A percentile compares a stretch with the other conserved stretches of the same genome.
phyloP scores from a whole-genome alignment of 2,329 filamentous ascomycete genomes.

The Blastomyces percursus region DNA sequence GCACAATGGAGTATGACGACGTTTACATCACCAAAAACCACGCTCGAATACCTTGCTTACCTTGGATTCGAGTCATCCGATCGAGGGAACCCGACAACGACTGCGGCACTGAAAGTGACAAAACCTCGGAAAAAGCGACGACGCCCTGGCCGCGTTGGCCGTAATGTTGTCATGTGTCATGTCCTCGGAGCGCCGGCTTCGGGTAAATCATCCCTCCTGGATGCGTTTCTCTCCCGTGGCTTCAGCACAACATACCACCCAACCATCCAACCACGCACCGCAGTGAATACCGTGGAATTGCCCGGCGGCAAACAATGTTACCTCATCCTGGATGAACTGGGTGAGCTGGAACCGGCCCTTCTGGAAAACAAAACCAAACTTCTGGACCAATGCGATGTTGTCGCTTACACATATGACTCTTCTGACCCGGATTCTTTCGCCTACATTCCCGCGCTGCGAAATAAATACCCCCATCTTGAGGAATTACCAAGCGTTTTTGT shows the following conservation, averaged over 20 bases:
- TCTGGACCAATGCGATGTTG: conserved; percentile 79
- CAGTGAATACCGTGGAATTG: conserved; percentile 92
- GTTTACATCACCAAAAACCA: conserved; percentile 89
- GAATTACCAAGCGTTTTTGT: conserved; percentile 86
- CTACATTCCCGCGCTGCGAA: conserved; percentile 72
- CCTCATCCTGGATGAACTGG: conserved; percentile 86
- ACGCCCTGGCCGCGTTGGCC: conserved; percentile 73
- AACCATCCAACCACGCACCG: conserved; percentile 86
- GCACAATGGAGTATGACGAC: conserved; percentile 99
- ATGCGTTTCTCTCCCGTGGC: conserved; percentile 80
- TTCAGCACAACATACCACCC: conserved; percentile 78
- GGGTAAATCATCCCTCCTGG: conserved; percentile 83
- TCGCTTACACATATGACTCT: conserved; percentile 95
- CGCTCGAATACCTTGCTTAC: conserved; percentile 89
- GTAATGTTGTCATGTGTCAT: conserved; percentile 91
- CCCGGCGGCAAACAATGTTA: conserved; percentile 96
- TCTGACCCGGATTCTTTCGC: conserved; percentile 93
- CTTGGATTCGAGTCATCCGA: conserved; percentile 81
- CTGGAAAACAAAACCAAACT: conserved; percentile 78
- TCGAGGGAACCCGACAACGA: conserved; percentile 59
- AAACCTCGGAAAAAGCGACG: conserved; percentile 78
- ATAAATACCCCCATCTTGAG: conserved; percentile 70
- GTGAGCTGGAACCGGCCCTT: conserved; percentile 88
- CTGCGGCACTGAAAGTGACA: conserved; percentile 80
- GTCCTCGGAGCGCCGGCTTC: conserved; percentile 74